Evolutionary conservation across 1,284 basidiomycete genomes (phyloP).

Genomic region (Malassezia slooffiae): DNA sequence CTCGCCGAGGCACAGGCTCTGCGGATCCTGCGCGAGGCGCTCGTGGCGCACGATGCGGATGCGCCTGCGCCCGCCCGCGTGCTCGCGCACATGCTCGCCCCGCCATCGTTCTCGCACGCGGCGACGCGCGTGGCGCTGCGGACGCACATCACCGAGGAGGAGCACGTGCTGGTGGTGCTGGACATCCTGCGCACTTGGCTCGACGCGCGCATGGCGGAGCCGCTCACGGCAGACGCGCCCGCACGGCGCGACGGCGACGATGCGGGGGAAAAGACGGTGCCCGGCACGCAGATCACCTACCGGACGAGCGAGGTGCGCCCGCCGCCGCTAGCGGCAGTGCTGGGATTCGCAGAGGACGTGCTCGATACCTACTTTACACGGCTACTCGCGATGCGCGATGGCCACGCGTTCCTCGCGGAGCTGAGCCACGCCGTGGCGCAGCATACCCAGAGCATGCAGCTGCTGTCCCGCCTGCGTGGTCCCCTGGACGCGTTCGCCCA

Average conservation of each 20-base stretch:
- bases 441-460: constrained; percentile 4
- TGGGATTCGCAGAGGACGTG: constrained; percentile 14
- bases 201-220: constrained; percentile 1
- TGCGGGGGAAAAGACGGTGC: constrained; percentile 1
- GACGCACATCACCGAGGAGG: constrained; percentile 7
- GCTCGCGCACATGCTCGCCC: constrained; percentile 12
- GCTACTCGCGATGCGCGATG: constrained; percentile 3
- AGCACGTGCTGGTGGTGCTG: constrained; percentile 11
- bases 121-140: constrained; percentile 15
- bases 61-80: constrained; percentile 9
- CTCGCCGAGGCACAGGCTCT: constrained; percentile 9
- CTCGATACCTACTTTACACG: constrained; percentile 17
- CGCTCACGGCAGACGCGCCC: too few species aligned
- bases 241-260: constrained; percentile 1
- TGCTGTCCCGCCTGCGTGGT: constrained; percentile 4
- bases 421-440: constrained; percentile 2
- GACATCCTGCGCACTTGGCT: constrained; percentile 10
- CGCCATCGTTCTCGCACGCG: constrained; percentile 12
- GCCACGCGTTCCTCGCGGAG: constrained; percentile 10
- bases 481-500: constrained; percentile 8
- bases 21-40: constrained; percentile 7
- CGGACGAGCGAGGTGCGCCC: constrained; percentile 10
- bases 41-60: neutral
- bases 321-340: constrained; percentile 4
- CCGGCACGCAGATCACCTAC: constrained; percentile 8